Conservation (phyloP, 225 moss, liverwort and hornwort genomes). For the Climacium dendroides region DNA sequence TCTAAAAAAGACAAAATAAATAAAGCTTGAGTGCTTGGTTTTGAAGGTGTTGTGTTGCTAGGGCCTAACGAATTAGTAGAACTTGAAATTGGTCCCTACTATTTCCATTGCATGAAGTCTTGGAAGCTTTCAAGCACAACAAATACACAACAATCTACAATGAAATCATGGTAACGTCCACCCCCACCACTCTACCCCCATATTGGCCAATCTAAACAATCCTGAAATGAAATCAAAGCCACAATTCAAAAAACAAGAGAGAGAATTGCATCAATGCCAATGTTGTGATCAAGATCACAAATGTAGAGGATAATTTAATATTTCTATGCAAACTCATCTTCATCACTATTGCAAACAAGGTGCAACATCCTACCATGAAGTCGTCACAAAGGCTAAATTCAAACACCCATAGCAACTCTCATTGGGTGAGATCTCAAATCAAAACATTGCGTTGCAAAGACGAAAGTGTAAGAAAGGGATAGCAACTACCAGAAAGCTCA, state of each 20-base stretch:
- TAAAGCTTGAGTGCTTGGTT: background rate
- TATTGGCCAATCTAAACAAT: background rate
- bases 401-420: fast-evolving
- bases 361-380: fast-evolving
- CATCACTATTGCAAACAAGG: fast-evolving
- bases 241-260: background rate
- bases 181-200: fast-evolving
- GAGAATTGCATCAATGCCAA: background rate
- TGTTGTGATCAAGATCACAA: background rate
- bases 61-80: fast-evolving
- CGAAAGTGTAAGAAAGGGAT: background rate
- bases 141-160: background rate
- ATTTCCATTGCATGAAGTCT: background rate
- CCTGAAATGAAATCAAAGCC: background rate
- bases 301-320: background rate
- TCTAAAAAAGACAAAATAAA: background rate
- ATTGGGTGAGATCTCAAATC: fast-evolving
- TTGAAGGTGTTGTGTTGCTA: fast-evolving
- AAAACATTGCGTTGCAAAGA: fast-evolving
- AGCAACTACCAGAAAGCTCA: fast-evolving
- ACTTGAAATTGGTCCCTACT: background rate
- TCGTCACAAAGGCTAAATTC: background rate
- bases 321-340: background rate
- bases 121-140: fast-evolving
- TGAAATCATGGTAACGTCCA: background rate